These are phyloP conservation scores for Kluyveromyces nonfermentans DNA, from an alignment of 805 yeast species.

Conservation along the genomic window DNA sequence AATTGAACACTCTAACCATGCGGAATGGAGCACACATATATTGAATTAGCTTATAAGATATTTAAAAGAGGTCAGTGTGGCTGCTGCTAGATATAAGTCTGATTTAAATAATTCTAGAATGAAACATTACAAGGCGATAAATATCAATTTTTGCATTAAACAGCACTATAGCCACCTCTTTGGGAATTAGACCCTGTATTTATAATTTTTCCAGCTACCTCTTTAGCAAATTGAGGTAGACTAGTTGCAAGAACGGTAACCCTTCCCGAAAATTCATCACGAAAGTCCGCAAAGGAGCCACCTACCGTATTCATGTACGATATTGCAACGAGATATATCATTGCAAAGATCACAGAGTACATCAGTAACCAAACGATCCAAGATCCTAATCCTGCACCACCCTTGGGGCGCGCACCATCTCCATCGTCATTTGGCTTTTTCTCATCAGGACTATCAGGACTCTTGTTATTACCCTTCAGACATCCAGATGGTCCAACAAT, in stretches of 20 bases:
- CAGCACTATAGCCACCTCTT: slow-evolving; percentile 92
- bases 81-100: not conserved
- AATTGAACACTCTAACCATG: not conserved
- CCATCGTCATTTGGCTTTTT: slow-evolving; percentile 22
- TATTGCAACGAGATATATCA: slow-evolving; percentile 59
- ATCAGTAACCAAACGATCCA: slow-evolving; percentile 73
- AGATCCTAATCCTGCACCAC: slow-evolving; percentile 29
- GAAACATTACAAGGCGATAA: not conserved
- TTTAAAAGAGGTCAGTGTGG: not conserved
- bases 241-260: slow-evolving; percentile 47
- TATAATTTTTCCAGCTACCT: slow-evolving; percentile 56
- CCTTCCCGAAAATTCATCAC: slow-evolving; percentile 67
- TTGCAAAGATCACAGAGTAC: slow-evolving; percentile 56
- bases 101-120: not conserved
- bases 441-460: slow-evolving; percentile 14
- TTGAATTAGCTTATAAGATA: not conserved
- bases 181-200: slow-evolving; percentile 39
- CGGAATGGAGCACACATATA: not conserved
- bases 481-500: slow-evolving; percentile 39
- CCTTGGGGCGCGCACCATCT: slow-evolving; percentile 25
- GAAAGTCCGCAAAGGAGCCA: slow-evolving; percentile 53
- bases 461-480: slow-evolving; percentile 21
- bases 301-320: slow-evolving; percentile 69
- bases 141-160: slow-evolving; percentile 31
- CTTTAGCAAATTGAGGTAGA: slow-evolving; percentile 57